phyloP scores from a whole-genome alignment of 345 rosid genomes.

The Toxicodendron radicans region DNA sequence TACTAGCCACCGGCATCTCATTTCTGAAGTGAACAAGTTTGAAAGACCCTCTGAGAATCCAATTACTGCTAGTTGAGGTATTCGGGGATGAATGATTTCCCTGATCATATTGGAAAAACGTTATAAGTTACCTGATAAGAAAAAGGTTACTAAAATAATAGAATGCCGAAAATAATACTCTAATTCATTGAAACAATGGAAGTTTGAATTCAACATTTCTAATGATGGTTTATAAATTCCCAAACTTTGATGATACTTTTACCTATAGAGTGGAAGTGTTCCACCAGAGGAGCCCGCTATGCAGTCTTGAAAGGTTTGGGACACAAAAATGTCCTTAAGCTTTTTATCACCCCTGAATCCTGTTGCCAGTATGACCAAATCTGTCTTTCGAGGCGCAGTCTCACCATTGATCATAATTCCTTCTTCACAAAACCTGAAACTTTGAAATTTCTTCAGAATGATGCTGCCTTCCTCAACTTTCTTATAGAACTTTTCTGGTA shows the following conservation, averaged over 20 bases:
- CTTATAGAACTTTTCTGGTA: conserved; percentile 38
- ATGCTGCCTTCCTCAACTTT: conserved; percentile 47
- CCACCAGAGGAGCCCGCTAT: conserved; percentile 27
- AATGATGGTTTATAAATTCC: too few species aligned
- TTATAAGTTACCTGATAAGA: neutral
- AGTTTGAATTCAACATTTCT: too few species aligned
- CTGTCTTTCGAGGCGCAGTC: conserved; percentile 23
- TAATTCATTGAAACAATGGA: neutral
- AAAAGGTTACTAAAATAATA: neutral
- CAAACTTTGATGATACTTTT: neutral
- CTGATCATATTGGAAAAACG: conserved; percentile 13
- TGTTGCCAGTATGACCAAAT: conserved; percentile 39
- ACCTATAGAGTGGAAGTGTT: conserved; percentile 48
- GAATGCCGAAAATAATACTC: neutral
- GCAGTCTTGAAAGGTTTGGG: conserved; percentile 27
- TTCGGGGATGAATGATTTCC: conserved; percentile 37
- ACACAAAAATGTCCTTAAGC: conserved; percentile 34
- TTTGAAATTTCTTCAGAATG: conserved; percentile 33
- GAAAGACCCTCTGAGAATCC: conserved; percentile 38
- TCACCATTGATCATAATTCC: conserved; percentile 33
- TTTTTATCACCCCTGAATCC: conserved; percentile 43
- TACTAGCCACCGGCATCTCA: conserved; percentile 35
- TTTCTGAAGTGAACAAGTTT: conserved; percentile 43
- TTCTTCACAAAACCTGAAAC: conserved; percentile 28
- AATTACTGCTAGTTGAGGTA: conserved; percentile 43